Evolutionary conservation across 805 yeast species (phyloP), one percentile per base, ranked within the genome.

Genomic region (Wickerhamomyces pijperi): DNA sequence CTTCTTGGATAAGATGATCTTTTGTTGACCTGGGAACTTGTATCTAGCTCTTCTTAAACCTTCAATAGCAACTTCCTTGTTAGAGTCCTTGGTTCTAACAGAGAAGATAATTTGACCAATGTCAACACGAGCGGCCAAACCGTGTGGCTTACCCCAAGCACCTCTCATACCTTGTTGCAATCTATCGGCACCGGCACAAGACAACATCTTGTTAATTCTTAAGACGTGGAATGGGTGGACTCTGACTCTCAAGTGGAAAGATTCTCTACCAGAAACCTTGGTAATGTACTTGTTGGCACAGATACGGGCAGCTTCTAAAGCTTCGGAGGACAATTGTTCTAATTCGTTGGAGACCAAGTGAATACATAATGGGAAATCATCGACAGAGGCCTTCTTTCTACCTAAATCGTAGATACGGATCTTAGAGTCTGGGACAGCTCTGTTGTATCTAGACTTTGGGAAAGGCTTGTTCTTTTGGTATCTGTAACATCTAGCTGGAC

Each of bases 181-280:
- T 84, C 98, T 87, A 90, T 92, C 98, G 69, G 98, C 98, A 85
- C 98, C 98, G 77, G 98, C 98, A 80, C 98, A 92, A 66, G 98
- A 92, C 95, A 92, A 87, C 98, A 92, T 92, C 86, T 92, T 92
- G 92, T 92, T 92, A 79, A 92, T 92, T 76, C 98, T 83, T 71
- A 92, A 81, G 58, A 92, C 98, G 81, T 92, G 98, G 97, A 84
- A 92, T 61, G 98, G 98, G 75, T 92, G 98, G 65, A 88, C 97
- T 78, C 98, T 88, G 72, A 92, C 86, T 78, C 98, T 87, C 78
- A 92, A 78, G 78, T 92, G 98, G 98, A 92, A 92, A 60, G 97
- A 76, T 64, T 92, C 98, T 82, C 97, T 86, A 69, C 98, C 98
- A 54, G 95, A 82, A 59, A 84, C 68, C 73, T 76, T 92, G 78